Conservation (phyloP, 805 yeast genomes). For the Candida broadrunensis region DNA sequence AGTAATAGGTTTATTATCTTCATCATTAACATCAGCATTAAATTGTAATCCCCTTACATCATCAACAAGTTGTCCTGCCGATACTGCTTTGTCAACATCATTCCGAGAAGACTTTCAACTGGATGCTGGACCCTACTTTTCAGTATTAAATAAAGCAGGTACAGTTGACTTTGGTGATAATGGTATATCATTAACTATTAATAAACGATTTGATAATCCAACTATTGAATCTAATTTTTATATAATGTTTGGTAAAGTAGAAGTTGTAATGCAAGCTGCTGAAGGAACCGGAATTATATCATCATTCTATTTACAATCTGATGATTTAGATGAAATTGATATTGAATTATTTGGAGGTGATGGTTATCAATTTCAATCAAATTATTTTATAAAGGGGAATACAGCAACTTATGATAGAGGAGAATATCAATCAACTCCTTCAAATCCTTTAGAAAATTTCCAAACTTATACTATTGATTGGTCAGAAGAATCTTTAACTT, state of each 20-base stretch:
- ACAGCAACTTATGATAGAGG: conserved; percentile 80
- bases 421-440: conserved; percentile 54
- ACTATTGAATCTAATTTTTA: conserved; percentile 73
- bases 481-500: conserved; percentile 61
- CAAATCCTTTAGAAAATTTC: conserved; percentile 53
- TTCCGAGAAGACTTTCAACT: conserved; percentile 25
- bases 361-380: conserved; percentile 67
- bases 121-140: conserved; percentile 17
- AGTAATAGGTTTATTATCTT: too few species aligned
- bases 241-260: conserved; percentile 86
- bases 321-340: conserved; percentile 88
- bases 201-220: conserved; percentile 72
- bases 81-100: conserved; percentile 25
- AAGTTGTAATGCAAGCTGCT: conserved; percentile 69
- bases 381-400: conserved; percentile 79
- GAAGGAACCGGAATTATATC: conserved; percentile 78
- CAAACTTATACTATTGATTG: conserved; percentile 86
- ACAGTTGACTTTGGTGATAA: conserved; percentile 33
- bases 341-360: conserved; percentile 87
- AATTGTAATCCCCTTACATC: conserved; percentile 27
- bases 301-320: conserved; percentile 74
- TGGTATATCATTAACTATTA: conserved; percentile 64
- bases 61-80: conserved; percentile 20
- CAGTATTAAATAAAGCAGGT: conserved; percentile 16
- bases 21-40: background rate